A percentile compares a stretch with the other conserved stretches of the same genome.
phyloP scores from a whole-genome alignment of 1,139 yeast genomes.

The Yamadazyma atmosphaerica region DNA sequence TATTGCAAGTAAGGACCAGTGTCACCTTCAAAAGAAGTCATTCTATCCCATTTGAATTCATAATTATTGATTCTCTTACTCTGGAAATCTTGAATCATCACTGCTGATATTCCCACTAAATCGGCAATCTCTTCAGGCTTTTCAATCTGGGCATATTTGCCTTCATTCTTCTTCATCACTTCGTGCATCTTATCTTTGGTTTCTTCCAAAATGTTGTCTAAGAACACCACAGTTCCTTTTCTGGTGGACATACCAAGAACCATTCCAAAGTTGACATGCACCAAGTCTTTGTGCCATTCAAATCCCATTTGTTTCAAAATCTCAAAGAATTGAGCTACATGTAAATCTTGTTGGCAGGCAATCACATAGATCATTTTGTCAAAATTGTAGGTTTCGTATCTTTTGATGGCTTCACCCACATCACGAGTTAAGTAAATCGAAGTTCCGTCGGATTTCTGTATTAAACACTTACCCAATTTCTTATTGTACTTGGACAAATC shows the following conservation, averaged over 20 bases:
- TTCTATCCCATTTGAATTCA: conserved; percentile 97
- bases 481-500: conserved; percentile 86
- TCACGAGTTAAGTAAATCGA: conserved; percentile 94
- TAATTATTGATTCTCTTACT: conserved; percentile 96
- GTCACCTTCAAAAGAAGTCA: conserved; percentile 98
- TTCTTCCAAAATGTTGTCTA: conserved; percentile 91
- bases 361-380: conserved; percentile 96
- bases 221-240: conserved; percentile 96
- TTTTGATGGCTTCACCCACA: conserved; percentile 93
- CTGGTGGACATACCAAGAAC: conserved; percentile 99
- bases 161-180: conserved; percentile 92
- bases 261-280: conserved; percentile 94
- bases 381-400: conserved; percentile 80
- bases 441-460: conserved; percentile 95
- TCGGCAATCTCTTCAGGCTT: conserved; percentile 97
- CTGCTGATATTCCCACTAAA: conserved; percentile 93
- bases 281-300: conserved; percentile 79
- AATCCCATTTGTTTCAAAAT: conserved; percentile 89
- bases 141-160: conserved; percentile 89
- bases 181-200: conserved; percentile 96
- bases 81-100: conserved; percentile 99
- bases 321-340: conserved; percentile 91
- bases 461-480: conserved; percentile 91
- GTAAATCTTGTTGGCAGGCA: conserved; percentile 96
- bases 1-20: conserved; percentile 99